Evolutionary conservation across 2,329 filamentous ascomycete genomes (phyloP), one percentile per base, ranked within the genome.

Genomic region (Coniochaeta sp.): DNA sequence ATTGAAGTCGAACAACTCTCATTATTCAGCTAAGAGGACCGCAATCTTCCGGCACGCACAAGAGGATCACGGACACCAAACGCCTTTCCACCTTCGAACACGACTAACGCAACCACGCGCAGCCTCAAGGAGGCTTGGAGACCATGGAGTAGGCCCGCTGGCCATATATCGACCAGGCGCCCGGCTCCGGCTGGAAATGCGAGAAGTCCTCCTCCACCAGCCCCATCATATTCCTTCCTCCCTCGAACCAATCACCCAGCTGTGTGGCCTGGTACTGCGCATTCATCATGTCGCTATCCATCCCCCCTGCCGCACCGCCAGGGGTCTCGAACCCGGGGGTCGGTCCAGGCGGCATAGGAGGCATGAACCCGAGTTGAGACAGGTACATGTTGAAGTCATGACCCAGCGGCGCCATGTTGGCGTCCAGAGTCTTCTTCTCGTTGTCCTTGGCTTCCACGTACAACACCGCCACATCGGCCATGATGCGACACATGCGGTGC

Each of bases 381-480:
- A 87, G 71, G 58, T 86, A 87, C 53, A 79, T 77, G 56, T 86
- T 81, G 54, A 87, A 84, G 58, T 83, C 78, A 52, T 79, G 73
- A 1, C 77, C 78, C 3, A 81, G 76, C 6, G 74, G 72, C 3
- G 67, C 67, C 60, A 78, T 71, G 48, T 67, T 67, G 40, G 74
- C 67, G 54, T 75, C 70, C 26, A 22, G 16, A 8, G 20, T 31
- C 31, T 72, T 66, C 48, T 70, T 67, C 48, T 79, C 73, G 38
- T 57, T 50, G 3, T 69, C 67, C 60, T 82, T 84, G 24, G 82
- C 77, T 58, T 85, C 78, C 6, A 85, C 71, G 57, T 86, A 87
- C 4, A 85, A 66, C 42, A 71, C 71, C 6, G 83, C 81, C 6
- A 86, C 79, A 51, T 79, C 79, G 54, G 75, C 74, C 62, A 87